Conservation (phyloP, 345 rosid species). For the Gossypium mustelinum region DNA sequence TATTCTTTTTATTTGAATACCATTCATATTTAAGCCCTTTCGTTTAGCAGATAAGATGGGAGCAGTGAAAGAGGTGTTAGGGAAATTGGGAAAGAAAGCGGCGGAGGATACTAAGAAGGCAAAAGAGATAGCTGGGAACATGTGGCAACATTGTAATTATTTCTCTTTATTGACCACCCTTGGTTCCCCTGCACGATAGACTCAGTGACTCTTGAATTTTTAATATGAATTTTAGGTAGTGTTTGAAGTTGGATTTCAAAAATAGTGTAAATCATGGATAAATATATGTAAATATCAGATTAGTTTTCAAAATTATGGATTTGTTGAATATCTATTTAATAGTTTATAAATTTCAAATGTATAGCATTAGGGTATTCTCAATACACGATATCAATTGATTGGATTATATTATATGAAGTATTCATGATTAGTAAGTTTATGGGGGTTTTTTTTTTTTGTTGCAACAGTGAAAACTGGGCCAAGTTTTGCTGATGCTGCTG, state of each 20-base stretch:
- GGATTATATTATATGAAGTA: background rate
- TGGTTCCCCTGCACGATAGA: background rate
- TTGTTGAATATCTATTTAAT: too few species aligned
- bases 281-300: background rate
- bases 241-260: too few species aligned
- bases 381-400: background rate
- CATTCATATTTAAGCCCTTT: background rate
- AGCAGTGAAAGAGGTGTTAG: conserved; percentile 68
- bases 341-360: too few species aligned
- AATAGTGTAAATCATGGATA: too few species aligned
- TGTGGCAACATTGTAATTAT: conserved; percentile 79
- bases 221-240: too few species aligned
- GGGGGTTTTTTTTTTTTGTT: background rate
- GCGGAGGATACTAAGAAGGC: conserved; percentile 89
- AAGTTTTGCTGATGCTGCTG: conserved; percentile 89
- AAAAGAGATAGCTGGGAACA: conserved; percentile 84
- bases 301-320: too few species aligned
- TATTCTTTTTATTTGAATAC: background rate
- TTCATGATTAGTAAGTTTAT: background rate
- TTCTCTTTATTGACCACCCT: background rate
- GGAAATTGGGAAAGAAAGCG: conserved; percentile 85
- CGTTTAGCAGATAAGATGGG: conserved; percentile 63
- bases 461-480: conserved; percentile 86
- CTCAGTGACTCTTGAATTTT: background rate
- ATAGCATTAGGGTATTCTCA: background rate